Conservation (phyloP, 192 early-diverging fungal genomes). For the Coemansia asiatica region DNA sequence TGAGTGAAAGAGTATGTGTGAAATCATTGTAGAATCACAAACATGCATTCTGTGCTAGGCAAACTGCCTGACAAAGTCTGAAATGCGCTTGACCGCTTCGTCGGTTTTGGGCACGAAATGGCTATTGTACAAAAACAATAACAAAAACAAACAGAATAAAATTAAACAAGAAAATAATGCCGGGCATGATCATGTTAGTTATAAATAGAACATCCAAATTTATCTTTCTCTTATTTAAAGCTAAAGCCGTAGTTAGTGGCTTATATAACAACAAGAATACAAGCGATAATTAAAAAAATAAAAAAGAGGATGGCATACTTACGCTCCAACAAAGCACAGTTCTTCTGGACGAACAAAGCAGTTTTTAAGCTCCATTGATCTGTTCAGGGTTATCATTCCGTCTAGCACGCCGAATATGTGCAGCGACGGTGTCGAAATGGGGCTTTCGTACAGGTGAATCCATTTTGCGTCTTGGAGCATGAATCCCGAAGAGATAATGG, state of each 20-base stretch:
- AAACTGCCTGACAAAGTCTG: constrained; percentile 33
- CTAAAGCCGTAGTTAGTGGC: background rate
- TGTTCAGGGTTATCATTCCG: constrained; percentile 32
- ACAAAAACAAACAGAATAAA: background rate
- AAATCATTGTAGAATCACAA: background rate
- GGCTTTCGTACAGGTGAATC: constrained; percentile 28
- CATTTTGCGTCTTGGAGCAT: constrained; percentile 35
- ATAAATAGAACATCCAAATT: constrained; percentile 1
- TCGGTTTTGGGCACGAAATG: constrained; percentile 47
- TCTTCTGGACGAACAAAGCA: constrained; percentile 21
- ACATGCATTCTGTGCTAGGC: background rate
- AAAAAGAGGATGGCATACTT: constrained; percentile 16
- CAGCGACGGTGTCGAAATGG: constrained; percentile 40
- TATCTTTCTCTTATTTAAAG: background rate
- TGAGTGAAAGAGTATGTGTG: background rate
- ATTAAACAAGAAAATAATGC: too few relatives aligned
- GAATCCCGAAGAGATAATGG: constrained; percentile 44
- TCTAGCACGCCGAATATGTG: constrained; percentile 50
- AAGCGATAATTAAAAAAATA: background rate
- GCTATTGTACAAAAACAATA: constrained; percentile 12
- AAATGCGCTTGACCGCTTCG: constrained; percentile 20
- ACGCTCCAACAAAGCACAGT: constrained; percentile 37
- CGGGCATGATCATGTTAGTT: constrained; percentile 1
- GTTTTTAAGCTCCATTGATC: constrained; percentile 31
- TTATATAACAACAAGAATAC: constrained; percentile 1